Evolutionary conservation across 164 flowering plant species (phyloP).

Genomic region (Chloranthus sessilifolius): DNA sequence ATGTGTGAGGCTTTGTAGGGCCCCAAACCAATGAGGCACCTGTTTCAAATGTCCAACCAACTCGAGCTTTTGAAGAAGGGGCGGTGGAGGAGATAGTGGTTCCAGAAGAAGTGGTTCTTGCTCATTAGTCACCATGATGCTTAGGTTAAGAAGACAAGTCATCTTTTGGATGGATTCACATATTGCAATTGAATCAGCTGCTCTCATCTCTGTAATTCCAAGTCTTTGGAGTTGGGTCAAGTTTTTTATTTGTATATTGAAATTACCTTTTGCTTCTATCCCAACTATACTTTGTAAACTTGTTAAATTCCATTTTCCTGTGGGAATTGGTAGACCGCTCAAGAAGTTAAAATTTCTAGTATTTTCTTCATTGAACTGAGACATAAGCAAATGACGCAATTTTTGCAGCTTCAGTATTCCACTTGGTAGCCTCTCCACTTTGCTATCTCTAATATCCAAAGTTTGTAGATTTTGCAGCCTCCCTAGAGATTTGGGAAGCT

Average conservation of each 20-base stretch:
- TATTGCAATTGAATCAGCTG: slow-evolving; percentile 14
- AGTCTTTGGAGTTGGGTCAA: slow-evolving; percentile 31
- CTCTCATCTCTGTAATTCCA: slow-evolving; percentile 21
- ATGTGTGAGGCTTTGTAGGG: too few relatives aligned
- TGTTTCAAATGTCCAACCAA: too few relatives aligned
- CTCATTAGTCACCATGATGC: slow-evolving; percentile 11
- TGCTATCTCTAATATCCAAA: slow-evolving; percentile 28
- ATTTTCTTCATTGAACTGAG: not conserved
- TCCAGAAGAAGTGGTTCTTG: slow-evolving; percentile 17
- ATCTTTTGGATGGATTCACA: slow-evolving; percentile 31
- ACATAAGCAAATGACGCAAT: slow-evolving; percentile 30
- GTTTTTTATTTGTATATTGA: slow-evolving; percentile 18
- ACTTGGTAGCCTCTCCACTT: slow-evolving; percentile 22
- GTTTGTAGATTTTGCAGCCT: slow-evolving; percentile 32
- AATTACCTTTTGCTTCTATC: slow-evolving; percentile 23
- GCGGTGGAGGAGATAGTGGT: slow-evolving; percentile 17
- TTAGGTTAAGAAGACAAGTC: slow-evolving; percentile 22
- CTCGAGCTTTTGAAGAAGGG: too few relatives aligned
- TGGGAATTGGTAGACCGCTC: slow-evolving; percentile 17
- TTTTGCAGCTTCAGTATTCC: slow-evolving; percentile 23
- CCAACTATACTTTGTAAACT: slow-evolving; percentile 28
- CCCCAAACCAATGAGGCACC: too few relatives aligned
- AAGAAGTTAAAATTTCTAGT: slow-evolving; percentile 4
- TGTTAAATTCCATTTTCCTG: slow-evolving; percentile 19
- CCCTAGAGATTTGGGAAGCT: slow-evolving; percentile 36